These are phyloP conservation scores for Helotiales sp. DNA, from an alignment of 2,329 filamentous ascomycete species.

Conservation along the genomic window DNA sequence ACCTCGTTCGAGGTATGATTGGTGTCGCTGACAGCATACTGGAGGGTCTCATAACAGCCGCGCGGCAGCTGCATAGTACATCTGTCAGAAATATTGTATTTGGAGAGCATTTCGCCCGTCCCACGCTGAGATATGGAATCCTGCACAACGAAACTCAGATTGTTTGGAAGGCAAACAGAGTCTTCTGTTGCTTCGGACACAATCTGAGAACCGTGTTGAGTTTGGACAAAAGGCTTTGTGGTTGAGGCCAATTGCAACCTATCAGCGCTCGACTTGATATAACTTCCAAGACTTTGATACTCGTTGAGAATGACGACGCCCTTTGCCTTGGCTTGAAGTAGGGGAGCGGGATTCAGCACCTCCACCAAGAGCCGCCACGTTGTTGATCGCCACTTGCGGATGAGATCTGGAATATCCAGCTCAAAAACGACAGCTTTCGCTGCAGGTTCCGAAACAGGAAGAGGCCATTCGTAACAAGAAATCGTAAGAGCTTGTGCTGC, in stretches of 20 bases:
- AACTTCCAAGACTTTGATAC: constrained; percentile 9
- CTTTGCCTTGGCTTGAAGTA: neutral
- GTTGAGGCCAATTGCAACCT: constrained; percentile 23
- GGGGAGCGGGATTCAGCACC: constrained; percentile 35
- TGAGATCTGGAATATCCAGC: constrained; percentile 42
- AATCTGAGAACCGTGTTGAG: constrained; percentile 35
- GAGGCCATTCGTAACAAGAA: constrained; percentile 55
- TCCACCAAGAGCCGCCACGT: constrained; percentile 43
- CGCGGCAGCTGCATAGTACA: constrained; percentile 45
- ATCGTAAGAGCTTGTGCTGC: constrained; percentile 46
- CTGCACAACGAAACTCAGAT: constrained; percentile 41
- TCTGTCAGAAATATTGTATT: constrained; percentile 27
- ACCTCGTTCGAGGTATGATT: constrained; percentile 48
- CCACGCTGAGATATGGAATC: constrained; percentile 31
- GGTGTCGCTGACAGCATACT: constrained; percentile 26
- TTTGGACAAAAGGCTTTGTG: constrained; percentile 21
- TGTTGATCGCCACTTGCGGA: constrained; percentile 50
- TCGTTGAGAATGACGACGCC: constrained; percentile 5
- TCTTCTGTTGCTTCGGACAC: constrained; percentile 33
- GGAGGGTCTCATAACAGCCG: constrained; percentile 23
- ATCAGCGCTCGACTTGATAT: neutral
- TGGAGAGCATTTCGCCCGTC: constrained; percentile 11
- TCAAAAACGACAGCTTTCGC: constrained; percentile 54
- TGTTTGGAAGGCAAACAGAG: constrained; percentile 48
- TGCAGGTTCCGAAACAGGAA: constrained; percentile 39